phyloP scores from a whole-genome alignment of 169 alveolate species.

The Miamiensis avidus region DNA sequence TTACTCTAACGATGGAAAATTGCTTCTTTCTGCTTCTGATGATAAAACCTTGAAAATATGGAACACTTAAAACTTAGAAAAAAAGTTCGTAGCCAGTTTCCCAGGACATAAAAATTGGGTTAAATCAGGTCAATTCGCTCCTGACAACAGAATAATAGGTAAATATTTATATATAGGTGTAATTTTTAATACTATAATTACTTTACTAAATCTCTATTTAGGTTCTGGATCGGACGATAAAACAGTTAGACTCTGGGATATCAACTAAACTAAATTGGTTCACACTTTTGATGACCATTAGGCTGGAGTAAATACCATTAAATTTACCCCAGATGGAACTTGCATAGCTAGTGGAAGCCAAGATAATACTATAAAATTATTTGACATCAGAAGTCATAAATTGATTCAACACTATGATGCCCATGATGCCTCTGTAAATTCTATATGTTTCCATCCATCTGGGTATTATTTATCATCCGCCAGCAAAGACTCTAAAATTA shows the following conservation, averaged over 20 bases:
- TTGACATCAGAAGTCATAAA: conserved; percentile 71
- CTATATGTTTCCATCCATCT: conserved; percentile 66
- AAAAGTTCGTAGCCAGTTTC: conserved; percentile 59
- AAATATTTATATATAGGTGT: neutral
- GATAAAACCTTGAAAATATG: conserved; percentile 80
- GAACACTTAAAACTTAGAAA: conserved; percentile 47
- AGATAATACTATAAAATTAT: conserved; percentile 62
- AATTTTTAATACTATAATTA: neutral
- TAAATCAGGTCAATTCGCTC: conserved; percentile 68
- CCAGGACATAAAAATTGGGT: conserved; percentile 84
- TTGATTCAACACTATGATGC: conserved; percentile 72
- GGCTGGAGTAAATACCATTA: conserved; percentile 62
- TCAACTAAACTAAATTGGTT: conserved; percentile 39
- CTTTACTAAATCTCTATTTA: neutral
- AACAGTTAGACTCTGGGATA: conserved; percentile 73
- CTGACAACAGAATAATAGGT: conserved; percentile 69
- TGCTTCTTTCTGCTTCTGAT: conserved; percentile 73
- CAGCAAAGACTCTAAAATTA: conserved; percentile 67
- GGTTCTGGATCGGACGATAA: conserved; percentile 63
- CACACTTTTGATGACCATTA: conserved; percentile 58
- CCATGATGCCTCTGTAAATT: conserved; percentile 58
- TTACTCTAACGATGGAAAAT: conserved; percentile 68
- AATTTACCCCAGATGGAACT: conserved; percentile 83
- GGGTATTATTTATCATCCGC: conserved; percentile 69
- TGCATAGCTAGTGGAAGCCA: conserved; percentile 66